Base-by-base conservation (phyloP, 192 early-diverging fungal genomes). In the Rhizophlyctis rosea region DNA sequence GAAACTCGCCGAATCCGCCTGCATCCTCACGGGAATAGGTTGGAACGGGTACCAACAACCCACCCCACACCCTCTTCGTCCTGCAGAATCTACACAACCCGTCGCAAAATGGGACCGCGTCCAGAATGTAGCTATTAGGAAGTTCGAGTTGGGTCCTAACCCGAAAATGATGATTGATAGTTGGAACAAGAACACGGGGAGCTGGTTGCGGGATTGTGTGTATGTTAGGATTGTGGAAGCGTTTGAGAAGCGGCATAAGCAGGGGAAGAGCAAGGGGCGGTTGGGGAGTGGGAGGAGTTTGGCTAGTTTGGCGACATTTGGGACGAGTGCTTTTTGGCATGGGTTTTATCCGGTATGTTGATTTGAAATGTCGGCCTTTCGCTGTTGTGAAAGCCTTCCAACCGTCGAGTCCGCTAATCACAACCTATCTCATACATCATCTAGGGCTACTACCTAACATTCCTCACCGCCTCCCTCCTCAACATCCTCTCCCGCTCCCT, bases 101-200 rank as follows among this genome's bases (percentile, higher is more conserved):
- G n/a, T n/a, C n/a, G 61, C 73, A 4, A 70, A 52, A n/a, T 94
- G 89, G 89, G 75, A 90, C 62, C 78, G 84, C 34, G 81, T 90
- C 25, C 80, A 87, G 33, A 95, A 94, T 70, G 86, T 98, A 49
- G 75, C 86, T 47, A 79, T 95, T 24, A 59, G 63, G 30, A 76
- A 67, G 0, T 86, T 91, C 50, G 96, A 98, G 76, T 71, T 85
- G 21, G 89, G 86, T 0, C 64, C 86, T 64, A 94, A 87, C 62
- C 61, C 89, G 11, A 93, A 91, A 77, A 58, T 70, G 30, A 70
- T 90, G 13, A 70, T 88, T 28, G 93, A 94, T 57, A 68, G 75
- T 59, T 98, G 96, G 96, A 98, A 98, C 74, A 86, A 90, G 69
- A 81, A 86, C 48, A 95, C 94, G 3, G 90, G 87, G 60, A 74